phyloP scores from a whole-genome alignment of 2,329 filamentous ascomycete genomes.

The Tolypocladium sp. region DNA sequence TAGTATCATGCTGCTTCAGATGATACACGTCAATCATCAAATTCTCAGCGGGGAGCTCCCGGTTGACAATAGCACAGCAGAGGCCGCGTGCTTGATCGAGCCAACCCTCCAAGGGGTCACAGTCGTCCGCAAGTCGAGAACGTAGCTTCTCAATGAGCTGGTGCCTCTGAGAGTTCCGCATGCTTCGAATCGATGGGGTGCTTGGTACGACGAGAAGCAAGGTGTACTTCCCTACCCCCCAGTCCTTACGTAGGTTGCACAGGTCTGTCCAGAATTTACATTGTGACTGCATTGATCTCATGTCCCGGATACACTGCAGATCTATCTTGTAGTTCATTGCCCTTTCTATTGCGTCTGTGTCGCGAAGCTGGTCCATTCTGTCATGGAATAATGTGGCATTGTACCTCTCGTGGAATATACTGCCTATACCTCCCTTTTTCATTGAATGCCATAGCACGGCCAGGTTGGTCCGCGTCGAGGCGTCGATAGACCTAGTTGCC shows the following conservation, averaged over 20 bases:
- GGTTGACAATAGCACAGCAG: too few relatives aligned
- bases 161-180: neutral
- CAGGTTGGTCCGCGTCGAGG: neutral
- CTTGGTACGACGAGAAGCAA: neutral
- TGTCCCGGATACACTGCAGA: neutral
- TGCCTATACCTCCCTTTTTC: neutral
- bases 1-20: too few relatives aligned
- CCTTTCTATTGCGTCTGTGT: neutral
- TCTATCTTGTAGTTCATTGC: neutral
- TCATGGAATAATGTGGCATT: slow-evolving; percentile 1
- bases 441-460: slow-evolving; percentile 1
- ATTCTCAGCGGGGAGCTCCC: too few relatives aligned
- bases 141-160: too few relatives aligned
- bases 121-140: too few relatives aligned
- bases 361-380: neutral
- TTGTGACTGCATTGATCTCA: neutral
- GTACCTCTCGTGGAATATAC: slow-evolving; percentile 1
- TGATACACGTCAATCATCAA: too few relatives aligned
- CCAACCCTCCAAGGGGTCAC: too few relatives aligned
- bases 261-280: slow-evolving; percentile 3
- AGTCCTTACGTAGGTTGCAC: neutral
- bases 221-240: neutral
- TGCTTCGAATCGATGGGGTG: neutral
- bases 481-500: neutral
- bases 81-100: too few relatives aligned